Conservation (phyloP, 202 grass and related monocot genomes). For the Zizania palustris region DNA sequence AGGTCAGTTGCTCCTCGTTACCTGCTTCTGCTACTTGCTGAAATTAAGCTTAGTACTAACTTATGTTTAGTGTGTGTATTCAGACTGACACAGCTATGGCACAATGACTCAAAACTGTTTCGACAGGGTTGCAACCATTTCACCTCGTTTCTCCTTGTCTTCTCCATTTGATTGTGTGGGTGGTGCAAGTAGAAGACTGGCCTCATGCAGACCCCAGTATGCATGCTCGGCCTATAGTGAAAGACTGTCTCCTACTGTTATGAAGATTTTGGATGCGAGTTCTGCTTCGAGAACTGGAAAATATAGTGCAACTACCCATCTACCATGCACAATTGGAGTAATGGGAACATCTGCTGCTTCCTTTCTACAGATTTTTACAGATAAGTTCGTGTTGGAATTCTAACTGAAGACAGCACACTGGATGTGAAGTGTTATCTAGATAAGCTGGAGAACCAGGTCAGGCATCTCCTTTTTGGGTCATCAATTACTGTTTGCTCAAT, state of each 20-base stretch:
- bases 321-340: slow-evolving; percentile 58
- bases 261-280: slow-evolving; percentile 44
- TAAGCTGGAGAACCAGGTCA: slow-evolving; percentile 67
- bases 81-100: slow-evolving; percentile 10
- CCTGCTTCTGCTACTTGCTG: slow-evolving; percentile 23
- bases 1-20: slow-evolving; percentile 43
- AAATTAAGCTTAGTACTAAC: slow-evolving; percentile 34
- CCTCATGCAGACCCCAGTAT: slow-evolving; percentile 39
- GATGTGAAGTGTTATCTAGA: slow-evolving; percentile 49
- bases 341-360: slow-evolving; percentile 58
- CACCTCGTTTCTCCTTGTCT: slow-evolving; percentile 39
- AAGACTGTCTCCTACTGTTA: slow-evolving; percentile 45
- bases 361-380: slow-evolving; percentile 64
- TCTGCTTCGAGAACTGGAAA: slow-evolving; percentile 47
- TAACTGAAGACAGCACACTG: slow-evolving; percentile 42
- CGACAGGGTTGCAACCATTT: slow-evolving; percentile 36
- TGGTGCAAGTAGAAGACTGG: slow-evolving; percentile 42
- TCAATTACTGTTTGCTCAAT: neutral
- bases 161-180: slow-evolving; percentile 11
- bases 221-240: slow-evolving; percentile 45
- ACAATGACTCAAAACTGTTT: slow-evolving; percentile 22
- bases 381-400: slow-evolving; percentile 72
- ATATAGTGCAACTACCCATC: slow-evolving; percentile 31
- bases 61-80: slow-evolving; percentile 25
- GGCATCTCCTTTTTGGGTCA: slow-evolving; percentile 1